Evolutionary conservation across 306 rosid genomes (phyloP), one percentile per base, ranked within the genome.

Genomic region (Arachis hypogaea): DNA sequence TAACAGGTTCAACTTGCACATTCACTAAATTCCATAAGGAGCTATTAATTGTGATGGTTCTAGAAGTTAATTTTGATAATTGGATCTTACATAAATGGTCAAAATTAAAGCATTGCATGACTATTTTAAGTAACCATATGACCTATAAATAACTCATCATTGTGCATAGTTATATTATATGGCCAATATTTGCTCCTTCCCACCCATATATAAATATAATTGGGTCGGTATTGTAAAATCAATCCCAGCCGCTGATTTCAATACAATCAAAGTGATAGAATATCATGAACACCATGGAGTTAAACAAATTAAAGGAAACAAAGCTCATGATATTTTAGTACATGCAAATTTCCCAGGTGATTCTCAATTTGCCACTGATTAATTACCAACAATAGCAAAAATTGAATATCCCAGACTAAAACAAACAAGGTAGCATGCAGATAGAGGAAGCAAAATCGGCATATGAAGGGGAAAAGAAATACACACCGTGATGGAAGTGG

Each of bases 401-500:
- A 66, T 41, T 64, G 63, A 78, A 49, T 4, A 49, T 49, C 5
- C 69, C 16, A 74, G 59, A 1, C n/a, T 0, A 67, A 69, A n/a
- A 44, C 22, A 72, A 46, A 46, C 29, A 71, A 22, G 4, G 38
- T 33, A 33, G 38, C 4, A 33, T 2, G 16, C n/a, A 50, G 1
- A 38, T 47, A 63, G 75, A 10, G 11, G 36, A 68, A 43, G 10
- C 56, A 66, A 38, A 75, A 69, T 61, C 69, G 77, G 40, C 47
- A 47, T 63, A 69, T 30, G 7, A 46, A 30, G n/a, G 29, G 76
- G 74, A 77, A 80, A 44, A 47, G 38, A 2, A 83, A 73, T 5
- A 50, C 85, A 78, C 9, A 83, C 98, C 93, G 79, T 74, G 77
- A 87, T 87, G 62, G 82, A 91, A 71, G 45, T 71, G 6, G 64